phyloP scores from a whole-genome alignment of 1,139 yeast genomes.

The Tardiomyces digboiensis region DNA sequence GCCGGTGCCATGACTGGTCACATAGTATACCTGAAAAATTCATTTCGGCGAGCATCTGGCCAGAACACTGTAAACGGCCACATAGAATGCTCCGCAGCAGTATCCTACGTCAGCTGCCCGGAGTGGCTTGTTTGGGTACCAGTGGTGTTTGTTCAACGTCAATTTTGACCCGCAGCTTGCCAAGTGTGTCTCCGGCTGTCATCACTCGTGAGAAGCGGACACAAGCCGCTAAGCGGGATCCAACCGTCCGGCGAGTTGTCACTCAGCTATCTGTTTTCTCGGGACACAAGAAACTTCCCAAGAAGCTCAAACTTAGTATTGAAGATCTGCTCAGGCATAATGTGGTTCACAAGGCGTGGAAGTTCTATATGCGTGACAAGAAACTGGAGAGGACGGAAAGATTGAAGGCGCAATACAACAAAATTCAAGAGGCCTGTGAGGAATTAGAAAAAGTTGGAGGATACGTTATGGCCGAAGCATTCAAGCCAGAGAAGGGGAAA shows the following conservation, averaged over 20 bases:
- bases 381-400: conserved; percentile 32
- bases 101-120: not conserved
- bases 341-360: conserved; percentile 82
- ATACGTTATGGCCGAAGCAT: conserved; percentile 40
- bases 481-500: conserved; percentile 39
- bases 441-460: conserved; percentile 48
- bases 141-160: not conserved
- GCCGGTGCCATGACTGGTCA: too few relatives aligned
- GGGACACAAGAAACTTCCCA: conserved; percentile 84
- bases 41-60: not conserved
- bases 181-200: too few relatives aligned
- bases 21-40: not conserved
- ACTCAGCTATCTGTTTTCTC: conserved; percentile 63
- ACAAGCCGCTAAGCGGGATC: conserved; percentile 23
- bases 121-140: not conserved
- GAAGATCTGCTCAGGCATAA: conserved; percentile 85
- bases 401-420: conserved; percentile 53
- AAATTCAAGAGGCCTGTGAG: conserved; percentile 65
- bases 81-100: not conserved
- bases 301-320: conserved; percentile 57
- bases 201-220: conserved; percentile 13
- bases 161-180: too few relatives aligned
- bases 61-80: not conserved
- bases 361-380: conserved; percentile 43
- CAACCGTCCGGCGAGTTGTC: conserved; percentile 53